A percentile compares a stretch with the other conserved stretches of the same genome.
Evolutionary conservation across 345 rosid genomes (phyloP).

Genomic region (Kernera saxatilis): DNA sequence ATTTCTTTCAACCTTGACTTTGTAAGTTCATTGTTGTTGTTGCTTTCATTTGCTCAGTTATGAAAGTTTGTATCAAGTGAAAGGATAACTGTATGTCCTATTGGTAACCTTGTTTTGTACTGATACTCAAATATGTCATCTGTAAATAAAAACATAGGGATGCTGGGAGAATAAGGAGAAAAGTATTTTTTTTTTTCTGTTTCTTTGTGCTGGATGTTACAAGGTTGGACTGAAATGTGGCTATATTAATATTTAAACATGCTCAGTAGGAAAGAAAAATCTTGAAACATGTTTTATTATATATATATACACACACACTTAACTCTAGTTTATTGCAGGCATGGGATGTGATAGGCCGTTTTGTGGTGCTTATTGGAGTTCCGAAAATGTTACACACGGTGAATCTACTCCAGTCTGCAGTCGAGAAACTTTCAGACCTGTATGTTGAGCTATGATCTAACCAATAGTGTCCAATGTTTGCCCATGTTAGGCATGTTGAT

Average conservation of each 20-base stretch:
- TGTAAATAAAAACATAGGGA: neutral
- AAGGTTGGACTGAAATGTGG: neutral
- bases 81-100: neutral
- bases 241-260: neutral
- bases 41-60: neutral
- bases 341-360: slow-evolving; percentile 79
- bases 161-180: neutral
- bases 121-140: neutral
- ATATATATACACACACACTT: neutral
- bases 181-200: neutral
- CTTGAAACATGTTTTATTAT: neutral
- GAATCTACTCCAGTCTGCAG: slow-evolving; percentile 44
- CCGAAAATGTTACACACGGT: slow-evolving; percentile 42
- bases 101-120: neutral
- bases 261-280: neutral
- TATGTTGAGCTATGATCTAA: slow-evolving; percentile 28
- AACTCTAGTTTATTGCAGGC: slow-evolving; percentile 45
- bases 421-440: slow-evolving; percentile 59
- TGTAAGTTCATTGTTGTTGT: neutral
- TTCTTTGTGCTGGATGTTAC: neutral
- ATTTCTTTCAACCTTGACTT: neutral
- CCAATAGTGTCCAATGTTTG: neutral
- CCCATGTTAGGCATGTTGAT: neutral
- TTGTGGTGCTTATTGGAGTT: slow-evolving; percentile 87
- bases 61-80: neutral